phyloP scores from a whole-genome alignment of 805 yeast genomes.

The Grigorovia transvaalensis region DNA sequence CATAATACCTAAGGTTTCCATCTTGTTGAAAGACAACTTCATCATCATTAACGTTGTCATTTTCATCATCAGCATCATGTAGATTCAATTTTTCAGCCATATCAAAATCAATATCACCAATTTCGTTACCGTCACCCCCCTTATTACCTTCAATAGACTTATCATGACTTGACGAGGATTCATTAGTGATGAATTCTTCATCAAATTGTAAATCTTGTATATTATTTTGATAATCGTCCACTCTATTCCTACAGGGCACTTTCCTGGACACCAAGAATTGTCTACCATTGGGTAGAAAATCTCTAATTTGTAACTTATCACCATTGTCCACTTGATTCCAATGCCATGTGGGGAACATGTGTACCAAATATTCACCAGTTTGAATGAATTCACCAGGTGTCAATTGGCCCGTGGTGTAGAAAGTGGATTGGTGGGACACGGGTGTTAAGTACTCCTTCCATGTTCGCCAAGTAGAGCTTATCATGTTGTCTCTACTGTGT shows the following conservation, averaged over 20 bases:
- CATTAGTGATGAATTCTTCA: constrained; percentile 28
- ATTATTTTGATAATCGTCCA: constrained; percentile 38
- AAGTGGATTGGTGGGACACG: constrained; percentile 75
- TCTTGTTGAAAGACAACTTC: constrained; percentile 28
- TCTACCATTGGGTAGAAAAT: constrained; percentile 75
- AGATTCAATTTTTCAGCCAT: constrained; percentile 19
- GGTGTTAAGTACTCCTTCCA: constrained; percentile 92
- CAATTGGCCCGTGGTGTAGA: constrained; percentile 77
- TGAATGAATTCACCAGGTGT: constrained; percentile 91
- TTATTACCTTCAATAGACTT: background rate
- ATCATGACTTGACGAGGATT: constrained; percentile 22
- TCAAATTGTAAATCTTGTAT: constrained; percentile 27
- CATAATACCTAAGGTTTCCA: constrained; percentile 57
- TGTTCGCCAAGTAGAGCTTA: constrained; percentile 71
- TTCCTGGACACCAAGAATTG: constrained; percentile 82
- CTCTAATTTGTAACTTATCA: constrained; percentile 31
- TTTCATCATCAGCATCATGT: constrained; percentile 25
- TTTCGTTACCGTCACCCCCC: background rate
- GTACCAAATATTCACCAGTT: constrained; percentile 89
- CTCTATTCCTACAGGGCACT: constrained; percentile 78
- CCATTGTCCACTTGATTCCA: constrained; percentile 51
- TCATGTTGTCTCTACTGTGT: constrained; percentile 22
- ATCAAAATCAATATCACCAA: constrained; percentile 22
- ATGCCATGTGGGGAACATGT: constrained; percentile 93
- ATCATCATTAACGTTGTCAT: constrained; percentile 35